Percentiles rank a stretch among this genome's conserved stretches.
Evolutionary conservation across 169 alveolate genomes (phyloP).

Genomic region (Plasmodium vivax): DNA sequence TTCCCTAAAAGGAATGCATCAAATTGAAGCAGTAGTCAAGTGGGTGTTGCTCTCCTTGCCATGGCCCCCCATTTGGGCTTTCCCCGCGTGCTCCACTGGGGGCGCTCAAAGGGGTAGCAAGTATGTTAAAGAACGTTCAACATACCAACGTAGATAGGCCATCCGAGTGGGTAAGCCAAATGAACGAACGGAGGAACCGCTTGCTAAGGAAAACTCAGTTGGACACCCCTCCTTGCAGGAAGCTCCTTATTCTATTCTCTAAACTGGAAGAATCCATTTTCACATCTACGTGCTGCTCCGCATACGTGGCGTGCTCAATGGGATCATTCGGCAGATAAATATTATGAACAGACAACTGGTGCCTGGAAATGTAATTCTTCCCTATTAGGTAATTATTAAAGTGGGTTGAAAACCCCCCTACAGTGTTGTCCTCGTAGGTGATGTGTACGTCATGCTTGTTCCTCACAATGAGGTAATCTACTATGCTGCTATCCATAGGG

Average conservation of each 20-base stretch:
- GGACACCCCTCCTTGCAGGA: background rate
- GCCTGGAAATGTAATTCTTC: constrained; percentile 29
- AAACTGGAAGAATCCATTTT: constrained; percentile 12
- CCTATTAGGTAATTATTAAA: constrained; percentile 49
- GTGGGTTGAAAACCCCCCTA: constrained; percentile 70
- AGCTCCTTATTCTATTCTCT: constrained; percentile 14
- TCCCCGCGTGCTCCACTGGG: too few species aligned
- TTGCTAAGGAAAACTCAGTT: background rate
- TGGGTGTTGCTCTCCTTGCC: too few species aligned
- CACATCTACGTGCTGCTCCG: constrained; percentile 20
- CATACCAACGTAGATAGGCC: too few species aligned
- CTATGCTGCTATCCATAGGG: constrained; percentile 46
- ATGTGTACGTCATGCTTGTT: constrained; percentile 31
- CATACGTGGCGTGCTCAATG: constrained; percentile 42
- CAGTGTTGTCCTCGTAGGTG: constrained; percentile 61
- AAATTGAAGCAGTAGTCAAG: background rate
- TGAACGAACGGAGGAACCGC: too few species aligned
- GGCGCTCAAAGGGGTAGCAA: too few species aligned
- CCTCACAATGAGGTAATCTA: constrained; percentile 28
- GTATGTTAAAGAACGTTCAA: too few species aligned
- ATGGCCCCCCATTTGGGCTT: too few species aligned
- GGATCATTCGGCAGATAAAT: constrained; percentile 47
- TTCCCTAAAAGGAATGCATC: background rate
- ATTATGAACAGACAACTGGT: constrained; percentile 36
- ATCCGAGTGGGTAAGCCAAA: too few species aligned